Evolutionary conservation across 2,329 filamentous ascomycete species (phyloP).

Genomic region (Claviceps sp.): DNA sequence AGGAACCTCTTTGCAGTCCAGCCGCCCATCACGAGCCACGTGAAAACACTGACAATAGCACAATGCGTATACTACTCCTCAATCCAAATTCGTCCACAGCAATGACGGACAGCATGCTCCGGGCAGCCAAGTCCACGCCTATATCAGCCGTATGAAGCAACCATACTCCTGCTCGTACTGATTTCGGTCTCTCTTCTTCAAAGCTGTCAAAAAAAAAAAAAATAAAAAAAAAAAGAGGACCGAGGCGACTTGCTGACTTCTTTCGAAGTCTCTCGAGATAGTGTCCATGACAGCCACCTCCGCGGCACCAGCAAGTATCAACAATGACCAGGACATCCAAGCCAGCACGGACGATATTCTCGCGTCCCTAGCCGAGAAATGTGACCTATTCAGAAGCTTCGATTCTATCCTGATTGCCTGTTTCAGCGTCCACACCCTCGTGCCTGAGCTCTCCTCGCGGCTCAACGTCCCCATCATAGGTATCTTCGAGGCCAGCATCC

Average conservation of each 20-base stretch:
- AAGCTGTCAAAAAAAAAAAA: too few species aligned
- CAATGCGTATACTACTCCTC: constrained; percentile 46
- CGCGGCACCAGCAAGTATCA: constrained; percentile 58
- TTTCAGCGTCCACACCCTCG: constrained; percentile 73
- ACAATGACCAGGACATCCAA: constrained; percentile 56
- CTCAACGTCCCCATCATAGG: constrained; percentile 32
- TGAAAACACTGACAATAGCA: neutral
- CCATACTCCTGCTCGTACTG: too few species aligned
- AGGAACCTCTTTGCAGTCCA: too few species aligned
- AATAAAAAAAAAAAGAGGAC: neutral
- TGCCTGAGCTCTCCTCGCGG: constrained; percentile 36
- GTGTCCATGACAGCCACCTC: constrained; percentile 53
- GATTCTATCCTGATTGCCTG: constrained; percentile 80
- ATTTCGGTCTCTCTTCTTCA: too few species aligned
- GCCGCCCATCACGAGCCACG: too few species aligned
- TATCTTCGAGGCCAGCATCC: constrained; percentile 77
- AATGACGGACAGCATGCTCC: constrained; percentile 55
- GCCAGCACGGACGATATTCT: constrained; percentile 50
- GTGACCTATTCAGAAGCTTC: constrained; percentile 29
- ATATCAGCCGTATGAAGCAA: constrained; percentile 15
- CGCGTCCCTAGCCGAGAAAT: constrained; percentile 30
- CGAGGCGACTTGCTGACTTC: neutral
- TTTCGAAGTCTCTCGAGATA: constrained; percentile 34
- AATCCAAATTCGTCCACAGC: constrained; percentile 65
- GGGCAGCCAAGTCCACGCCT: constrained; percentile 8